phyloP scores from a whole-genome alignment of 2,329 filamentous ascomycete species.

The Aspergillus chevalieri region DNA sequence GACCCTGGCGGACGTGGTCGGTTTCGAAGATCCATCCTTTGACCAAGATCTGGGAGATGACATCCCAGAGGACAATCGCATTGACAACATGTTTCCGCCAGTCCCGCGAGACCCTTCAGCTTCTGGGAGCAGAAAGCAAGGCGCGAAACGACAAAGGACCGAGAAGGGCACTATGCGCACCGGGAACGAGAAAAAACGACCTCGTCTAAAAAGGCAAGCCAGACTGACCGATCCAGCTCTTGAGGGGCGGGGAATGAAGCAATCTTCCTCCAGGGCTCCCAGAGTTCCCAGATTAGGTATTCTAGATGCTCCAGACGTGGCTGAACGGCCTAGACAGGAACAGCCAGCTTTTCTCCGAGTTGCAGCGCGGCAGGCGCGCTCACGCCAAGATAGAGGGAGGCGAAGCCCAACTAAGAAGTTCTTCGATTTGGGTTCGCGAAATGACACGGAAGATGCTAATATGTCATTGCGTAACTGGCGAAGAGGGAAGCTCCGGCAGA shows the following conservation, averaged over 20 bases:
- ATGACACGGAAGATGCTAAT: conserved; percentile 52
- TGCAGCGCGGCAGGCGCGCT: conserved; percentile 48
- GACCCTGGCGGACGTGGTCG: conserved; percentile 11
- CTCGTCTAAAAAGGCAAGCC: conserved; percentile 27
- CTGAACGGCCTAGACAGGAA: conserved; percentile 18
- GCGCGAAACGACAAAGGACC: conserved; percentile 12
- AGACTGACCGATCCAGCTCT: conserved; percentile 30
- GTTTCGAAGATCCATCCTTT: conserved; percentile 17
- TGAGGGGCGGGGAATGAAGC: conserved; percentile 16
- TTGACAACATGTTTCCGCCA: conserved; percentile 37
- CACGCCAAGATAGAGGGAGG: conserved; percentile 43
- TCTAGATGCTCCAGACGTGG: conserved; percentile 43
- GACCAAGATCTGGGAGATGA: conserved; percentile 23
- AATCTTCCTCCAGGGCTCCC: conserved; percentile 16
- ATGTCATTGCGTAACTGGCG: conserved; percentile 47
- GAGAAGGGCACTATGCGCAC: conserved; percentile 2
- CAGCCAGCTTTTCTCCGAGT: conserved; percentile 52
- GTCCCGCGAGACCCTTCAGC: conserved; percentile 16
- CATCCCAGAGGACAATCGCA: conserved; percentile 37
- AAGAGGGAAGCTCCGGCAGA: conserved; percentile 37
- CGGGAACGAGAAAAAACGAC: conserved; percentile 13
- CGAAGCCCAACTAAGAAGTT: conserved; percentile 49
- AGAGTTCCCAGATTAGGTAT: conserved; percentile 38
- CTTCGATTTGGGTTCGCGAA: conserved; percentile 45
- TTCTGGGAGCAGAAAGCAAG: conserved; percentile 11